A percentile compares a stretch with the other conserved stretches of the same genome.
Conservation (phyloP, 2,329 filamentous ascomycete genomes). For the Botryotinia narcissicola region DNA sequence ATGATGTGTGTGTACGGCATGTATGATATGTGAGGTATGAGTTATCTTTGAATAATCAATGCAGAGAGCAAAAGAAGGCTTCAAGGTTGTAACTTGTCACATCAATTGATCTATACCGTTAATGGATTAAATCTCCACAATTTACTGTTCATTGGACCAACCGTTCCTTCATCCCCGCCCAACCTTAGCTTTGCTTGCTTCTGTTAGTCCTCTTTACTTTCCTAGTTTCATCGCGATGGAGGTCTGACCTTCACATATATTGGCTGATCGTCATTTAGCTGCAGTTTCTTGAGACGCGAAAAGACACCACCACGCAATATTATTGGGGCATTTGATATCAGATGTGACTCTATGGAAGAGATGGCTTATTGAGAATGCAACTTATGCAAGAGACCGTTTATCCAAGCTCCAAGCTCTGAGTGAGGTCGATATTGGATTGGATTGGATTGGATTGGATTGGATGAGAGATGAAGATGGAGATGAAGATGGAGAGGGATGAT, state of each 20-base stretch:
- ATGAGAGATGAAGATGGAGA: background rate
- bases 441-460: background rate
- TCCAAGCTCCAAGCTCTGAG: background rate
- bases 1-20: background rate
- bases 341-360: background rate
- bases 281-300: slow-evolving; percentile 1
- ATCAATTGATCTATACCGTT: background rate
- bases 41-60: background rate
- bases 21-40: background rate
- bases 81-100: background rate
- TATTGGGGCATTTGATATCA: slow-evolving; percentile 10
- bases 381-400: background rate
- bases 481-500: background rate
- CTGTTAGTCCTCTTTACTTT: background rate
- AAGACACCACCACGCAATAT: background rate
- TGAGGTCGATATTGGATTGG: background rate
- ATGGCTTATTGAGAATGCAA: background rate
- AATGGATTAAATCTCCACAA: background rate
- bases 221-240: background rate
- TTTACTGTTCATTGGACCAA: background rate
- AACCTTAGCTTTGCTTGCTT: background rate
- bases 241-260: slow-evolving; percentile 4
- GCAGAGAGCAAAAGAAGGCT: background rate
- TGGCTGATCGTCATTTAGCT: background rate
- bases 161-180: background rate